Evolutionary conservation across 306 rosid genomes (phyloP), one percentile per base, ranked within the genome.

Genomic region (Castanospermum australe): DNA sequence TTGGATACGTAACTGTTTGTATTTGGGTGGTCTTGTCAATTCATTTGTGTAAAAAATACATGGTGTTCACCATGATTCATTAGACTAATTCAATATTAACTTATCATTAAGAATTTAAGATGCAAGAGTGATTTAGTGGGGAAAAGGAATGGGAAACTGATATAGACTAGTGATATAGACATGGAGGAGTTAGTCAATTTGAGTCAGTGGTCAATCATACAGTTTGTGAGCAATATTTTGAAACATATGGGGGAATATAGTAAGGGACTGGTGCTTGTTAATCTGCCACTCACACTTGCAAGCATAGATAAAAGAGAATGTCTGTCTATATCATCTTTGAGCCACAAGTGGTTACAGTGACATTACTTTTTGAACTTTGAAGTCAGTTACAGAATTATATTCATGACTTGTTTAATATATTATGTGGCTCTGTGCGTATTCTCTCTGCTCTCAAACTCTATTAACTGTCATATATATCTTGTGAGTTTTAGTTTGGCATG

Each of bases 401-500:
- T 63, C 50, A 35, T 36, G 48, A 55, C 76, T 56, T 55, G 10
- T 71, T 50, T 56, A 39, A 57, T 61, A 22, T 61, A 20, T 20
- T 18, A 17, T 67, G 48, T 67, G 42, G 47, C 64, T 70, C 54
- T 57, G 71, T 52, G 28, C 20, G 20, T 36, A 47, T 51, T 71
- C 21, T 36, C 54, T 55, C 17, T 21, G 79, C 67, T 51, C 45
- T 54, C 35, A 44, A 71, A 73, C 47, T 72, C 20, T 73, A 30
- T 20, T 71, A 77, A 41, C 15, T 66, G 74, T 5, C 69, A 24
- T 24, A 74, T 25, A 17, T 18, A 77, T 66, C 63, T 57, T 59
- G 17, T n/a, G 48, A 41, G 55, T 77, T 73, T 85, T 78, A 38
- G 39, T 67, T 56, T 78, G 71, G 70, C 62, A 60, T 42, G 70